Conservation (phyloP, 768 basidiomycete genomes). For the Termitomyces sp. region DNA sequence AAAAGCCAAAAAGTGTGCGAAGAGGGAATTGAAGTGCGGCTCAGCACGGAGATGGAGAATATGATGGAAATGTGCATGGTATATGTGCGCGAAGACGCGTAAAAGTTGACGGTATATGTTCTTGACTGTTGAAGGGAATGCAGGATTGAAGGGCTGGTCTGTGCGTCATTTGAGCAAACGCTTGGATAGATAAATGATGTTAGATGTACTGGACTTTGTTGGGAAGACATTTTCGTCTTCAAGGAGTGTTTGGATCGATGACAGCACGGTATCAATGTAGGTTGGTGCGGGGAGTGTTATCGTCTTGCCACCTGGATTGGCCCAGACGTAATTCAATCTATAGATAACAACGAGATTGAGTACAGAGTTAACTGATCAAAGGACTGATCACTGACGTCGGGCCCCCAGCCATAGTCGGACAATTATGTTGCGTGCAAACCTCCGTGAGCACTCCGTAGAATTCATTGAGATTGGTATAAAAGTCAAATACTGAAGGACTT, state of each 20-base stretch:
- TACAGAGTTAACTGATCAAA: not conserved
- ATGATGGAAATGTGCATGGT: conserved; percentile 88
- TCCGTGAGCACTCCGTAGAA: conserved; percentile 95
- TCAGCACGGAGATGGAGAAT: conserved; percentile 92
- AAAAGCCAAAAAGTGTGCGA: conserved; percentile 96
- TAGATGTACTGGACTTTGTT: conserved; percentile 79
- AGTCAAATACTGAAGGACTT: conserved; percentile 75
- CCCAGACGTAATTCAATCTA: conserved; percentile 93
- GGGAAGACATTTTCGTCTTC: conserved; percentile 95
- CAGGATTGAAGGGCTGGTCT: conserved; percentile 85
- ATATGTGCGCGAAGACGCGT: conserved; percentile 95
- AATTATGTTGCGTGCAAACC: conserved; percentile 84
- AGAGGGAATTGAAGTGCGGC: conserved; percentile 94
- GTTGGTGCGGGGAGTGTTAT: conserved; percentile 88
- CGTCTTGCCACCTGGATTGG: conserved; percentile 85
- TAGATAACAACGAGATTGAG: not conserved
- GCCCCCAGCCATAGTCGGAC: conserved; percentile 91
- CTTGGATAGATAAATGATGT: not conserved
- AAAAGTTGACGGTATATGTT: conserved; percentile 96
- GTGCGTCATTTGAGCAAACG: not conserved
- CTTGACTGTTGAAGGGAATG: conserved; percentile 86
- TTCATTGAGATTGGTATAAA: conserved; percentile 95
- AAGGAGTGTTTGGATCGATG: conserved; percentile 89
- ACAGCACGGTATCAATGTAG: conserved; percentile 98
- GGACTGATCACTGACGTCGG: conserved; percentile 48